Percentiles rank a stretch among this genome's conserved stretches.
Evolutionary conservation across 257 asterid genomes (phyloP).

Genomic region (Pogostemon cablin): DNA sequence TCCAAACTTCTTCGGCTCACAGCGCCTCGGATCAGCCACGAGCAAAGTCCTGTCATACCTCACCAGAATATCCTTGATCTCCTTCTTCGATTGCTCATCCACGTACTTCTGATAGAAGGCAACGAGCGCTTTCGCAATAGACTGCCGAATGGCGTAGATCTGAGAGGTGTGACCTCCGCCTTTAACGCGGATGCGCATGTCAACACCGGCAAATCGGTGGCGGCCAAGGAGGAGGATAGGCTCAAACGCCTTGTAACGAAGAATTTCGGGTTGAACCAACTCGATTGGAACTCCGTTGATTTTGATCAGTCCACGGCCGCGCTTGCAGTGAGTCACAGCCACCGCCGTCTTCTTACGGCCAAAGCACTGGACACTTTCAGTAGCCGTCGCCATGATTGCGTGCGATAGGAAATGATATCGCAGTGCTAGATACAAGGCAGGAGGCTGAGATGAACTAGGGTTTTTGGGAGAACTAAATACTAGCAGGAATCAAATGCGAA

Average conservation of each 20-base stretch:
- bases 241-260: conserved; percentile 77
- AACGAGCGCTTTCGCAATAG: conserved; percentile 72
- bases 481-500: neutral
- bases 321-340: conserved; percentile 82
- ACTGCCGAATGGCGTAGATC: conserved; percentile 82
- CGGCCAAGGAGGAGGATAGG: conserved; percentile 73
- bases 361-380: conserved; percentile 68
- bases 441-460: conserved; percentile 19
- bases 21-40: conserved; percentile 83
- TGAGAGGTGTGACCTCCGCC: conserved; percentile 80
- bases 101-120: conserved; percentile 78
- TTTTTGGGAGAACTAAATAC: conserved; percentile 24
- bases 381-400: conserved; percentile 49
- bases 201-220: conserved; percentile 70
- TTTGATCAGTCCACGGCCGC: conserved; percentile 70
- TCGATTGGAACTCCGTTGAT: conserved; percentile 80
- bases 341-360: conserved; percentile 86
- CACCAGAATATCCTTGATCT: conserved; percentile 72
- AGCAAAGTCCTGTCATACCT: conserved; percentile 78
- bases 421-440: neutral
- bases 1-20: conserved; percentile 90
- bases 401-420: neutral
- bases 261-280: conserved; percentile 75
- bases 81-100: conserved; percentile 77
- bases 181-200: conserved; percentile 79